phyloP scores from a whole-genome alignment of 495 filamentous ascomycete species.

The Aspergillus affinis region DNA sequence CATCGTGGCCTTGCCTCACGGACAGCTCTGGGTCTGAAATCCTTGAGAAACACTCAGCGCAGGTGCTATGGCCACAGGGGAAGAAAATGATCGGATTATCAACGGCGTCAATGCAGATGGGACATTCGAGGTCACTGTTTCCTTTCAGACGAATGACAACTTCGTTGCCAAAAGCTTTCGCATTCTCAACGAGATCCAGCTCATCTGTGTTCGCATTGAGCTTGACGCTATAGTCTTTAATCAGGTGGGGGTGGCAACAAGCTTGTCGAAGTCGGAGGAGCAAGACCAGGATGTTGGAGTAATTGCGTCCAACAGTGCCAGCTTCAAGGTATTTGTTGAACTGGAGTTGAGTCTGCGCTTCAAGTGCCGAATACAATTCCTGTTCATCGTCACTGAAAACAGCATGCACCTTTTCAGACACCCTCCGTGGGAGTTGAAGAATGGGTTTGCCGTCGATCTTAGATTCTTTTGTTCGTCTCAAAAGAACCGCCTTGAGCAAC shows the following conservation, averaged over 20 bases:
- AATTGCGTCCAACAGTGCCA: conserved; percentile 73
- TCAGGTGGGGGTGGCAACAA: conserved; percentile 91
- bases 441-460: conserved; percentile 85
- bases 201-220: conserved; percentile 51
- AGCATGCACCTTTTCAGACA: conserved; percentile 62
- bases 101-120: conserved; percentile 76
- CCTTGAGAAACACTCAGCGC: conserved; percentile 73
- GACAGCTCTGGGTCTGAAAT: conserved; percentile 61
- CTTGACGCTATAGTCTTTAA: conserved; percentile 65
- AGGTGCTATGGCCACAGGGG: conserved; percentile 84
- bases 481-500: conserved; percentile 78
- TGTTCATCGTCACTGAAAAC: conserved; percentile 74
- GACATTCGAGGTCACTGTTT: conserved; percentile 63
- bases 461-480: conserved; percentile 82
- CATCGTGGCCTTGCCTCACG: conserved; percentile 58
- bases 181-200: conserved; percentile 66
- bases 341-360: conserved; percentile 60
- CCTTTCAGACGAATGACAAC: conserved; percentile 70
- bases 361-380: conserved; percentile 70
- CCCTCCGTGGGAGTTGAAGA: conserved; percentile 68
- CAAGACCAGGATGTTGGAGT: conserved; percentile 80
- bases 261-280: conserved; percentile 83
- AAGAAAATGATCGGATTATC: conserved; percentile 76
- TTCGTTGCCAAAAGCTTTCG: conserved; percentile 56
- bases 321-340: conserved; percentile 78